Conservation (phyloP, 208 protist genomes). For the Leishmania martiniquensis region DNA sequence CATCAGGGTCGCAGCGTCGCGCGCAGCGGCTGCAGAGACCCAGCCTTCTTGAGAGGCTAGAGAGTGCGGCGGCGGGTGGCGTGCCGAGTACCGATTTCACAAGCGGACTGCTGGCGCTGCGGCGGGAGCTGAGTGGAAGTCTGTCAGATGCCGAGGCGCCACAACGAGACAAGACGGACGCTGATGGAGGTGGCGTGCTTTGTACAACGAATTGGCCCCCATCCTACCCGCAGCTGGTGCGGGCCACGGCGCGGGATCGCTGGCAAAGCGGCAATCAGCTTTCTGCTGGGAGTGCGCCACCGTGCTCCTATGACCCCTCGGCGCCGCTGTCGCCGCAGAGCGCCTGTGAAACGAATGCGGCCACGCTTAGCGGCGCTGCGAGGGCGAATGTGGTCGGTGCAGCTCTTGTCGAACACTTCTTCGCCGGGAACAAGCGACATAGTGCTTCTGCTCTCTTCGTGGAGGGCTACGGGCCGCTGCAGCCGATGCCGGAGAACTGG, state of each 20-base stretch:
- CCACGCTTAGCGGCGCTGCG: not conserved
- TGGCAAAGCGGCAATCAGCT: slow-evolving; percentile 35
- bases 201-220: slow-evolving; percentile 17
- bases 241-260: slow-evolving; percentile 29
- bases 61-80: slow-evolving; percentile 4
- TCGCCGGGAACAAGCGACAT: slow-evolving; percentile 10
- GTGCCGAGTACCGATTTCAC: slow-evolving; percentile 5
- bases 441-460: slow-evolving; percentile 44
- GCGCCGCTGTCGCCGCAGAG: not conserved
- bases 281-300: slow-evolving; percentile 17
- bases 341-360: not conserved
- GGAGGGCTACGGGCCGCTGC: slow-evolving; percentile 68
- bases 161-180: not conserved
- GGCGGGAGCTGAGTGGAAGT: not conserved
- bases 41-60: slow-evolving; percentile 18
- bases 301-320: not conserved
- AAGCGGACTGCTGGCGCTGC: not conserved
- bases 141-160: not conserved
- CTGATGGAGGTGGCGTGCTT: not conserved
- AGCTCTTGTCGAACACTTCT: slow-evolving; percentile 26
- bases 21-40: slow-evolving; percentile 6
- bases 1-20: slow-evolving; percentile 15
- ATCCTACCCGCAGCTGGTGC: slow-evolving; percentile 19
- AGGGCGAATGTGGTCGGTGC: not conserved
- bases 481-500: slow-evolving; percentile 22